Percentiles rank a stretch among this genome's conserved stretches.
These are phyloP conservation scores for Neonectria punicea DNA, from an alignment of 2,329 filamentous ascomycete genomes.

Conservation along the genomic window DNA sequence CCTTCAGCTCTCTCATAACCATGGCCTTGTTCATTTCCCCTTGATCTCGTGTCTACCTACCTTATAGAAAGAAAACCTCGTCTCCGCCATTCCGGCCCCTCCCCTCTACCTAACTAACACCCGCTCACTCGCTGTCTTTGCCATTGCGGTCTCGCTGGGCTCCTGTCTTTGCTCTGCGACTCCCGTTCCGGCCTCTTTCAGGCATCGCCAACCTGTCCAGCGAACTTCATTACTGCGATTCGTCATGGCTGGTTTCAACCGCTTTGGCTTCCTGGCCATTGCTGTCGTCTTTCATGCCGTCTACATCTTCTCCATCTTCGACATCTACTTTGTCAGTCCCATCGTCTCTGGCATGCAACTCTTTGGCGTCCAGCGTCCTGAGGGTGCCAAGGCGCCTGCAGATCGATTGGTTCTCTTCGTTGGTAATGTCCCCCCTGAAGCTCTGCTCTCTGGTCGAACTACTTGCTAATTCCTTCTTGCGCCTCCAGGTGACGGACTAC, in stretches of 20 bases:
- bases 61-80: constrained; percentile 10
- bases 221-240: constrained; percentile 4
- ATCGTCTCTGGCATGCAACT: constrained; percentile 95
- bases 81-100: constrained; percentile 8
- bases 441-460: neutral
- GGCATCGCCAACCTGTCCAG: neutral
- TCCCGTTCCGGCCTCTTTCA: constrained; percentile 6
- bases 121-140: constrained; percentile 9
- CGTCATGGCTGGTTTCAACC: constrained; percentile 67
- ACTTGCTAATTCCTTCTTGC: constrained; percentile 20
- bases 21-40: constrained; percentile 24
- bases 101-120: constrained; percentile 40
- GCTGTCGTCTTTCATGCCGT: constrained; percentile 93
- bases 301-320: constrained; percentile 96
- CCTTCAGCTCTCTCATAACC: constrained; percentile 6
- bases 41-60: constrained; percentile 1
- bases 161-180: constrained; percentile 8
- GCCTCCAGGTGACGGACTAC: constrained; percentile 81
- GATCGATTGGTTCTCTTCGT: constrained; percentile 94
- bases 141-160: constrained; percentile 1
- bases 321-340: constrained; percentile 98
- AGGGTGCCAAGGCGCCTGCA: constrained; percentile 76
- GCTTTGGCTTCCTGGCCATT: constrained; percentile 86
- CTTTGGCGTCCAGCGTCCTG: constrained; percentile 73
- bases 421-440: constrained; percentile 62